These are phyloP conservation scores for Grigorovia humatica DNA, from an alignment of 805 yeast genomes.

Conservation along the genomic window DNA sequence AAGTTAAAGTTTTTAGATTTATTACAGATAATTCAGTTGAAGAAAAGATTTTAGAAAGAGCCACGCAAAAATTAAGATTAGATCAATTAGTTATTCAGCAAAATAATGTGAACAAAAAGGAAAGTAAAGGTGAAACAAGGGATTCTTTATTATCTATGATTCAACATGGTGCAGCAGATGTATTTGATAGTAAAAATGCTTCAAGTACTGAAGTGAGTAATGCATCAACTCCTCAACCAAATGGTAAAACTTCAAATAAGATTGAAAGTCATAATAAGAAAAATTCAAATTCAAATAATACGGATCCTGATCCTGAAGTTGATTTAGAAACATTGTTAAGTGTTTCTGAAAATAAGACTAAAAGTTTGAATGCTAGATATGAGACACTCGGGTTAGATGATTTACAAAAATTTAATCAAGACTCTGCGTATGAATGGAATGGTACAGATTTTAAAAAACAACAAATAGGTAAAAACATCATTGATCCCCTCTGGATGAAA, in stretches of 20 bases:
- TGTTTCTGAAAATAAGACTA: constrained; percentile 55
- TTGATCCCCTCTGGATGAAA: constrained; percentile 63
- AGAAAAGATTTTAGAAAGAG: constrained; percentile 72
- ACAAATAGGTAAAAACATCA: constrained; percentile 36
- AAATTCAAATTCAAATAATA: constrained; percentile 8
- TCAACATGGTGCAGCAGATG: constrained; percentile 70
- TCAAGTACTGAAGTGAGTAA: constrained; percentile 12
- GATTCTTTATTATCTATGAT: constrained; percentile 74
- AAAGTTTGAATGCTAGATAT: constrained; percentile 51
- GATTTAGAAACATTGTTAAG: constrained; percentile 52
- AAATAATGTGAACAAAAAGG: constrained; percentile 37
- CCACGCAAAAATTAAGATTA: constrained; percentile 65
- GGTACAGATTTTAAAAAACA: constrained; percentile 73
- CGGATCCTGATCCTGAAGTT: constrained; percentile 32
- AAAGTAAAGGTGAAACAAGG: constrained; percentile 35
- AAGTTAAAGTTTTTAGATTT: constrained; percentile 68
- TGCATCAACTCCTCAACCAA: constrained; percentile 21
- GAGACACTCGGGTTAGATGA: constrained; percentile 65
- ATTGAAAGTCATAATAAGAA: background rate
- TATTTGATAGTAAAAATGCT: constrained; percentile 27
- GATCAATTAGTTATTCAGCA: constrained; percentile 81
- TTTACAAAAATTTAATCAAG: constrained; percentile 63
- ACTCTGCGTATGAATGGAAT: constrained; percentile 79
- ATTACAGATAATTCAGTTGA: constrained; percentile 77
- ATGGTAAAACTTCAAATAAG: constrained; percentile 2